Evolutionary conservation across 1,284 basidiomycete species (phyloP), one percentile per base, ranked within the genome.

Genomic region (Schizophyllum commune): DNA sequence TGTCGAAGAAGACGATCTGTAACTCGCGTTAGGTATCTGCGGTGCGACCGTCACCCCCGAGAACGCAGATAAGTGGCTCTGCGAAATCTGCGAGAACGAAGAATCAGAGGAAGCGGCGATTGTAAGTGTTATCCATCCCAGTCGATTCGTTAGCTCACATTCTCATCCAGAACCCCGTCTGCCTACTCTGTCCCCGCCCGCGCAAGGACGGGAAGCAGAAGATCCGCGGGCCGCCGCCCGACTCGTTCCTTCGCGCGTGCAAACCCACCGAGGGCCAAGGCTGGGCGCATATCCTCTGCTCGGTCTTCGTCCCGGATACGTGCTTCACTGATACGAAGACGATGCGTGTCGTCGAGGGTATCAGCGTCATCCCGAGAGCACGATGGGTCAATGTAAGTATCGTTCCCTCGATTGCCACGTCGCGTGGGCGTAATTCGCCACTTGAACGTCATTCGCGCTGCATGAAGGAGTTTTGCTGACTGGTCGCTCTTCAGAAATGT

Each of bases 211-310:
- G 81, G 13, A 55, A 55, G 19, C 53, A 20, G 53, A 55, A 21
- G 11, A 55, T 55, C 9, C 53, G 65, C 68, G 61, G 67, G 65
- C 68, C 79, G 69, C 65, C 82, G 69, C 33, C 81, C 1, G 87
- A 91, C 67, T 83, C 85, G 15, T 88, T 89, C 67, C 77, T 98
- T 51, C 88, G 93, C 52, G 91, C 88, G 3, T 87, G 91, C 71
- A 98, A 98, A 72, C 92, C 92, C 4, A 98, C 96, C 0, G 96
- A 98, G 75, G 91, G 92, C 27, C 89, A 91, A 73, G 91, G 92
- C 64, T 98, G 94, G 93, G 88, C 88, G 0, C 96, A 99, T 71
- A 79, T 95, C 20, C 73, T 98, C 0, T 98, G 96, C 75, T 85
- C 95, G 1, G 84, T 92, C 0, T 98, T 94, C 75, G 85, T 88